Conservation (phyloP, 2,329 filamentous ascomycete species). For the Acrocalymma vagum region DNA sequence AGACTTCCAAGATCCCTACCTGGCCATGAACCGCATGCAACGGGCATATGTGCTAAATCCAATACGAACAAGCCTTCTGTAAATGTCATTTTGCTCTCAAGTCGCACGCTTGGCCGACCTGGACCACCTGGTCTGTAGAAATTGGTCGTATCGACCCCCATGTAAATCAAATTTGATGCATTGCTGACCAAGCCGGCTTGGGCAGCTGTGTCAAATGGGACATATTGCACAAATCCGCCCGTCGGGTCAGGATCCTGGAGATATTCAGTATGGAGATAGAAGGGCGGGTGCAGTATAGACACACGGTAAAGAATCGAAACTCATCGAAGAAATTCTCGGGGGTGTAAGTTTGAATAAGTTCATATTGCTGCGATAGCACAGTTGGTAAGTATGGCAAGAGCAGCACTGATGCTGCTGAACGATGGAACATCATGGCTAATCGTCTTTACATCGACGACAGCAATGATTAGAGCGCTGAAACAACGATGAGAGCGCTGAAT, state of each 20-base stretch:
- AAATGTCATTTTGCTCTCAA: slow-evolving; percentile 39
- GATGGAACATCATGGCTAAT: slow-evolving; percentile 12
- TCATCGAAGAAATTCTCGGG: slow-evolving; percentile 48
- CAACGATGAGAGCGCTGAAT: too few relatives aligned
- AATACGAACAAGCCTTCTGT: slow-evolving; percentile 42
- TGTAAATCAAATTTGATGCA: slow-evolving; percentile 30
- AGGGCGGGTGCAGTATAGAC: background rate
- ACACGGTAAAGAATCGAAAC: slow-evolving; percentile 46
- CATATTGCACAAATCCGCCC: slow-evolving; percentile 41
- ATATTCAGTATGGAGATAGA: slow-evolving; percentile 2
- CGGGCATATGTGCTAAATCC: slow-evolving; percentile 47
- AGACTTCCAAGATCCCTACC: too few relatives aligned
- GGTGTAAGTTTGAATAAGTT: slow-evolving; percentile 30
- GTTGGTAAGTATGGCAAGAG: slow-evolving; percentile 3
- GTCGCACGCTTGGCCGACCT: slow-evolving; percentile 39
- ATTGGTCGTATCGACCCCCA: slow-evolving; percentile 54
- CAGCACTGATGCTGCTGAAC: slow-evolving; percentile 11
- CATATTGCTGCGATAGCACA: slow-evolving; percentile 22
- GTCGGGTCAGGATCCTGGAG: slow-evolving; percentile 34
- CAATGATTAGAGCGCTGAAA: too few relatives aligned
- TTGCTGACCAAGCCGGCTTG: too few relatives aligned
- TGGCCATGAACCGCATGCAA: slow-evolving; percentile 42
- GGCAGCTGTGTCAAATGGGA: too few relatives aligned
- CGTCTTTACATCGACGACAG: too few relatives aligned
- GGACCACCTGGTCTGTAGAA: too few relatives aligned